Base-by-base conservation (phyloP, 1,284 basidiomycete species). In the Malassezia cuniculi region DNA sequence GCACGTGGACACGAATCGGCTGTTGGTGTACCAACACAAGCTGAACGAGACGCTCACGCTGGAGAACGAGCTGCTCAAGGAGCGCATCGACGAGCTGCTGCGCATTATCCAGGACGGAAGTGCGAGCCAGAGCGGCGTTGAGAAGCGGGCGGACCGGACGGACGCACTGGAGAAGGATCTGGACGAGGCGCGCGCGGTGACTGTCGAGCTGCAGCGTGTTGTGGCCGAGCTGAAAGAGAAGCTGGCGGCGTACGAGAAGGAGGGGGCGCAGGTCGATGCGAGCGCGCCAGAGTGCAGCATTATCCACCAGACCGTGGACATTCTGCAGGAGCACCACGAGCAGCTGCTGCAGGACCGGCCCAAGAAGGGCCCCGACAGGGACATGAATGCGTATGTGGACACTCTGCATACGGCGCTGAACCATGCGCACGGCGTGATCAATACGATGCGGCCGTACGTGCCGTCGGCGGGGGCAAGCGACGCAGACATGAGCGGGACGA, bases 51-150 rank as follows among this genome's bases (percentile, higher is more conserved):
- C 33, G 19, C 42, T 45, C 8, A 38, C 42, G 4, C 16, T 21
- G 3, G 42, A 45, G 17, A 45, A 45, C 24, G 42, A 45, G 28
- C 19, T 36, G 29, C 38, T 45, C 28, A 39, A 45, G 22, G 16
- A 15, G 17, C 36, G 39, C 20, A 39, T 36, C 21, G 42, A 45
- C 16, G 32, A n/a, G 8, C 32, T 39, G 16, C 15, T 36, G 6
- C 27, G 31, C 7, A 18, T 42, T 9, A 16, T 37, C 7, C 34
- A 39, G 14, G 18, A n/a, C n/a, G n/a, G n/a, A n/a, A n/a, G n/a
- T n/a, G n/a, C n/a, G n/a, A n/a, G n/a, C n/a, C n/a, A n/a, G n/a
- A n/a, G n/a, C n/a, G n/a, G n/a, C n/a, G n/a, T n/a, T n/a, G n/a
- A n/a, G n/a, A n/a, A n/a, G n/a, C n/a, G n/a, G n/a, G n/a, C n/a